Evolutionary conservation across 1,284 basidiomycete genomes (phyloP).

Genomic region (Wallemia ichthyophaga): DNA sequence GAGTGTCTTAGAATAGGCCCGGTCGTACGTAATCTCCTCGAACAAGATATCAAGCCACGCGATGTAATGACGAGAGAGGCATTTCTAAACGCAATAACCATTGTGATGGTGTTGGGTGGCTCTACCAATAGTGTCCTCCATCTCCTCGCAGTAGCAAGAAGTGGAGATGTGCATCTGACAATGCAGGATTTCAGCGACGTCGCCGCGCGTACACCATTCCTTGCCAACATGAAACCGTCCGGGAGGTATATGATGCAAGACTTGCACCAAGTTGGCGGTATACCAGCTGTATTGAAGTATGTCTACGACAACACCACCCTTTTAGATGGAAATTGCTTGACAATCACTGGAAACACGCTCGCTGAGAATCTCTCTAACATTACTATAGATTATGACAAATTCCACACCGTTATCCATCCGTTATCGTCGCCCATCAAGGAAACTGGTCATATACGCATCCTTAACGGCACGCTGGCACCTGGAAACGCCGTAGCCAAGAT

Average conservation of each 20-base stretch:
- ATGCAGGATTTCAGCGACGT: slow-evolving; percentile 84
- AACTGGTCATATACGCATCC: slow-evolving; percentile 66
- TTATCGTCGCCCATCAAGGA: slow-evolving; percentile 62
- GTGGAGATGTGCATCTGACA: slow-evolving; percentile 54
- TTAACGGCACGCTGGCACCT: slow-evolving; percentile 67
- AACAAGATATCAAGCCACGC: slow-evolving; percentile 56
- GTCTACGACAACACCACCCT: slow-evolving; percentile 57
- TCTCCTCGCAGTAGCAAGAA: slow-evolving; percentile 34
- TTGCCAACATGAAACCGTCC: slow-evolving; percentile 79
- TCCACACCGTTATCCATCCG: slow-evolving; percentile 50
- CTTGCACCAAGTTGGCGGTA: slow-evolving; percentile 64
- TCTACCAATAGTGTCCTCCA: slow-evolving; percentile 58
- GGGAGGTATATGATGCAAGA: slow-evolving; percentile 95
- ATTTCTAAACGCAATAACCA: slow-evolving; percentile 67
- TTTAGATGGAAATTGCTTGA: slow-evolving; percentile 68
- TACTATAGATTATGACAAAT: slow-evolving; percentile 23
- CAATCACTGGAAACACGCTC: slow-evolving; percentile 77
- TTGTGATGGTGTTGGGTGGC: slow-evolving; percentile 56
- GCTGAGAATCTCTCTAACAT: slow-evolving; percentile 48
- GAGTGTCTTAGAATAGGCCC: slow-evolving; percentile 58
- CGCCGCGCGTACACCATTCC: slow-evolving; percentile 65
- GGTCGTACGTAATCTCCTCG: slow-evolving; percentile 51
- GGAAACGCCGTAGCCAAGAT: slow-evolving; percentile 80
- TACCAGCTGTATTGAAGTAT: slow-evolving; percentile 55
- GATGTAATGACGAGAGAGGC: slow-evolving; percentile 74